Evolutionary conservation across 2,329 filamentous ascomycete species (phyloP).

Genomic region (Alternaria alternata): DNA sequence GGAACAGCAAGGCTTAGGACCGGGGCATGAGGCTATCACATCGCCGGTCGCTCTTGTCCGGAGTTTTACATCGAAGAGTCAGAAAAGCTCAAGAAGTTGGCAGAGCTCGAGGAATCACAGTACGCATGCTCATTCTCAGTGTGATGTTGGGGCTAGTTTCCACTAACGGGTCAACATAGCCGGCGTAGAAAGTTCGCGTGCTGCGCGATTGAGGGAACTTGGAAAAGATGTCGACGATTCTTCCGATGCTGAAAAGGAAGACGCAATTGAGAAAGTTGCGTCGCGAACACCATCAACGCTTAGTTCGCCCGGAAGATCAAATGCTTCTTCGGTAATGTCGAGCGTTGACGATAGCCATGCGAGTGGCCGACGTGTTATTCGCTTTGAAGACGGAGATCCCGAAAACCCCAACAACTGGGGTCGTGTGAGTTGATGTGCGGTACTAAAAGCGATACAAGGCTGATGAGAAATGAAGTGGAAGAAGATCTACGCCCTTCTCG

Average conservation of each 20-base stretch:
- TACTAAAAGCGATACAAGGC: neutral
- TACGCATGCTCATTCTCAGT: constrained; percentile 8
- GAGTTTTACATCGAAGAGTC: constrained; percentile 37
- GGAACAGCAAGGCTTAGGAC: constrained; percentile 40
- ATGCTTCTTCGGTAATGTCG: constrained; percentile 17
- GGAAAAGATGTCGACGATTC: constrained; percentile 34
- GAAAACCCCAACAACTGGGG: constrained; percentile 56
- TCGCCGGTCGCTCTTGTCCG: constrained; percentile 41
- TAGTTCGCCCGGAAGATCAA: constrained; percentile 15
- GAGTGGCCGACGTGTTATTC: constrained; percentile 40
- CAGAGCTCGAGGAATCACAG: constrained; percentile 24
- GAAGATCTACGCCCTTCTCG: constrained; percentile 64
- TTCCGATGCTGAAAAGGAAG: constrained; percentile 36
- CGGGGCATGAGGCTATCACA: constrained; percentile 32
- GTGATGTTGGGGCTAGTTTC: neutral
- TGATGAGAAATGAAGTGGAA: constrained; percentile 53
- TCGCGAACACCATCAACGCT: constrained; percentile 18
- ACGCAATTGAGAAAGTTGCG: constrained; percentile 36
- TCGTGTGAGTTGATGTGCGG: constrained; percentile 25
- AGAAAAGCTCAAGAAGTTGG: constrained; percentile 20
- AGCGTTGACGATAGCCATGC: constrained; percentile 4
- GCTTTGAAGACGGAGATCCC: constrained; percentile 52
- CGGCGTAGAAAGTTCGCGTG: constrained; percentile 28
- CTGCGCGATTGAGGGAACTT: constrained; percentile 24
- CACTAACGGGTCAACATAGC: constrained; percentile 20